These are phyloP conservation scores for Jamesozyma lodderae DNA, from an alignment of 805 yeast species.

Conservation along the genomic window DNA sequence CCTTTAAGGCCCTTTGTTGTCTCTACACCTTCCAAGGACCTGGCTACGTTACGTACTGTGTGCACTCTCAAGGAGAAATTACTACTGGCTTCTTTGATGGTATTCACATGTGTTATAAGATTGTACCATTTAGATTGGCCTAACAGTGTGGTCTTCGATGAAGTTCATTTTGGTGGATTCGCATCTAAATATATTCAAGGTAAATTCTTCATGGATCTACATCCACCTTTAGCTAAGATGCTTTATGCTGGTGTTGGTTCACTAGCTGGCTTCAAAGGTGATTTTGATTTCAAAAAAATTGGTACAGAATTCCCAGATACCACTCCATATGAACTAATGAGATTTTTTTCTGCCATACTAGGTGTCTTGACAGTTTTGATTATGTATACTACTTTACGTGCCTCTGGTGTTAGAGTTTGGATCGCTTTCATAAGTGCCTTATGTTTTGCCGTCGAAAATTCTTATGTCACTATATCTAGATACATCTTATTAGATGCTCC, in stretches of 20 bases:
- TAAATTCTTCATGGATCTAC: conserved; percentile 60
- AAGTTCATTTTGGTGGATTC: conserved; percentile 94
- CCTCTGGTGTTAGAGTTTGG: conserved; percentile 60
- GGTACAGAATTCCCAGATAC: conserved; percentile 52
- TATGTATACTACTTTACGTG: conserved; percentile 57
- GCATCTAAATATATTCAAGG: conserved; percentile 71
- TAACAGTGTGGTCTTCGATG: conserved; percentile 80
- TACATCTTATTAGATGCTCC: conserved; percentile 72
- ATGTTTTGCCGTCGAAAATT: conserved; percentile 54
- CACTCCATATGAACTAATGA: conserved; percentile 59
- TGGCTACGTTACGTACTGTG: conserved; percentile 36
- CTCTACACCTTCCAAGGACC: conserved; percentile 39
- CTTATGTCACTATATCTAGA: conserved; percentile 62
- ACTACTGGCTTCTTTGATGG: conserved; percentile 36
- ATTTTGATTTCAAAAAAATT: conserved; percentile 55
- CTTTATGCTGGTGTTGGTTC: conserved; percentile 62
- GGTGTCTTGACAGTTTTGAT: conserved; percentile 63
- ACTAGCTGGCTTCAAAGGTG: conserved; percentile 63
- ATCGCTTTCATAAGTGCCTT: conserved; percentile 51
- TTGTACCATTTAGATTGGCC: conserved; percentile 57
- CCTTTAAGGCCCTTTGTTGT: conserved; percentile 44
- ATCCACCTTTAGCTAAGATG: conserved; percentile 76
- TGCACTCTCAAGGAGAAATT: conserved; percentile 33
- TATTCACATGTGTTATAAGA: conserved; percentile 51
- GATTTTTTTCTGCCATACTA: conserved; percentile 57